phyloP scores from a whole-genome alignment of 2,329 filamentous ascomycete genomes.

The Aspergillus quadricinctus region DNA sequence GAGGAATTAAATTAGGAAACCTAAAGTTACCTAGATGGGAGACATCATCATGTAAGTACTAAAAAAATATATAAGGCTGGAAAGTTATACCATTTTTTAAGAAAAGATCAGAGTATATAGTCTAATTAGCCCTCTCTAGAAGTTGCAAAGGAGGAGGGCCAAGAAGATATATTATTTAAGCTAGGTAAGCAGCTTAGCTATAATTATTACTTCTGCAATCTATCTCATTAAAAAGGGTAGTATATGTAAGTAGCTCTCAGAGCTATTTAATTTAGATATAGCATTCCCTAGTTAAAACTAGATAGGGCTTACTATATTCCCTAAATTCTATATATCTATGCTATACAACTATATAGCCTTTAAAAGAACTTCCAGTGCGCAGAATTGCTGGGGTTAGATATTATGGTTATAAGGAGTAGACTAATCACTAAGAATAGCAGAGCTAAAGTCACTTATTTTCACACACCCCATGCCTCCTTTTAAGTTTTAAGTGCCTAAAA shows the following conservation, averaged over 20 bases:
- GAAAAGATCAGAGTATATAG: slow-evolving; percentile 6
- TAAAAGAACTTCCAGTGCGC: slow-evolving; percentile 30
- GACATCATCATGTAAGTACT: not conserved
- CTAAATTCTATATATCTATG: slow-evolving; percentile 34
- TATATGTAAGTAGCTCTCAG: slow-evolving; percentile 30
- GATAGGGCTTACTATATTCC: slow-evolving; percentile 18
- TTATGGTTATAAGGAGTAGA: slow-evolving; percentile 37
- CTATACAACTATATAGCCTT: slow-evolving; percentile 27
- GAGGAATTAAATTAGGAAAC: slow-evolving; percentile 19
- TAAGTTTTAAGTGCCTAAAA: slow-evolving; percentile 20
- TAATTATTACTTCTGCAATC: slow-evolving; percentile 16
- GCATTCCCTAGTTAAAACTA: not conserved
- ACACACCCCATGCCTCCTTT: slow-evolving; percentile 17
- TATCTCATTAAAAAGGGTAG: slow-evolving; percentile 25
- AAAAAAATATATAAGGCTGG: not conserved
- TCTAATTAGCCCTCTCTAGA: slow-evolving; percentile 6
- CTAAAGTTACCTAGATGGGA: slow-evolving; percentile 16
- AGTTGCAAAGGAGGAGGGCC: slow-evolving; percentile 18
- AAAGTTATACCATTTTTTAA: slow-evolving; percentile 12
- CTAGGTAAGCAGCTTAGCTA: slow-evolving; percentile 20
- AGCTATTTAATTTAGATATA: slow-evolving; percentile 14
- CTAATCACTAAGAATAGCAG: slow-evolving; percentile 21
- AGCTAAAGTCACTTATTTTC: slow-evolving; percentile 28
- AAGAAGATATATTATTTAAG: slow-evolving; percentile 20
- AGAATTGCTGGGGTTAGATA: slow-evolving; percentile 37